Conservation (phyloP, 371 early-diverging fungal species). For the Mortierella sp. region DNA sequence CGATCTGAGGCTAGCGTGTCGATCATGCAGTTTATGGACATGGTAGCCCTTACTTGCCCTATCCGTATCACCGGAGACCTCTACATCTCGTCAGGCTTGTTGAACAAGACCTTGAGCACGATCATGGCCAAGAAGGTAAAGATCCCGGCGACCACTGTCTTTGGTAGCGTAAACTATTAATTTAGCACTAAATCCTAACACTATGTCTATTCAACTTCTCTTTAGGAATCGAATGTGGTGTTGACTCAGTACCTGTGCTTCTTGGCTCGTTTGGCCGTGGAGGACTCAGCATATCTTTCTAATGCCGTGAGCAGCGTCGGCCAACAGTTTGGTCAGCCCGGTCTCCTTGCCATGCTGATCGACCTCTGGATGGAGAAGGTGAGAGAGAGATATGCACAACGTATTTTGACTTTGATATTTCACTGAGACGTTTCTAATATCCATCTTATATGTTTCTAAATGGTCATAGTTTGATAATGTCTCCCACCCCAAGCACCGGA, state of each 20-base stretch:
- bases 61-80: slow-evolving; percentile 66
- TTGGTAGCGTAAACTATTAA: background rate
- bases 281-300: slow-evolving; percentile 68
- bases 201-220: background rate
- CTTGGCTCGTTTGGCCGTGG: slow-evolving; percentile 75
- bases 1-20: slow-evolving; percentile 73
- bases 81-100: slow-evolving; percentile 67
- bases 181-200: background rate
- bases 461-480: slow-evolving; percentile 78
- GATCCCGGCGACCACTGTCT: too few relatives aligned
- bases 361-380: slow-evolving; percentile 82
- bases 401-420: background rate
- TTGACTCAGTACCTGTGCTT: slow-evolving; percentile 75
- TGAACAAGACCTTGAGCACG: slow-evolving; percentile 64
- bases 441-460: background rate
- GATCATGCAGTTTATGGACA: slow-evolving; percentile 75
- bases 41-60: slow-evolving; percentile 67
- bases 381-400: background rate
- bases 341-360: slow-evolving; percentile 64
- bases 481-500: slow-evolving; percentile 79
- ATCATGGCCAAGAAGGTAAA: slow-evolving; percentile 72
- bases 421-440: background rate
- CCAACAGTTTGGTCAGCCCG: slow-evolving; percentile 62
- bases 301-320: slow-evolving; percentile 62
- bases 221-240: slow-evolving; percentile 72